Conservation (phyloP, 1,284 basidiomycete species). For the Bondarzewia mesenterica region DNA sequence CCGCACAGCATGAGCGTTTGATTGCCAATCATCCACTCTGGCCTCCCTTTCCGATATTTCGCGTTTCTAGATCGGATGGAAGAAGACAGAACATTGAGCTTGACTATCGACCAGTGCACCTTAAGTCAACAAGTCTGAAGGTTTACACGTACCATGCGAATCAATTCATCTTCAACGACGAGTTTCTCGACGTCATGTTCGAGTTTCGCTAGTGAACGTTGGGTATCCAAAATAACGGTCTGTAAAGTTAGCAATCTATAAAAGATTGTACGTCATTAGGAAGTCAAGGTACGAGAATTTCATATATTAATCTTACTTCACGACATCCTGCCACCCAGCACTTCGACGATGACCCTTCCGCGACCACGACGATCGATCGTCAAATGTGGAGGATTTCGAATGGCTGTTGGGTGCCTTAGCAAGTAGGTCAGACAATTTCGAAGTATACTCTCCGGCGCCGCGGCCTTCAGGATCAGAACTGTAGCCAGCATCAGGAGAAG, state of each 20-base stretch:
- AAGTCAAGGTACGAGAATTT: too few relatives aligned
- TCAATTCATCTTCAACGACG: conserved; percentile 34
- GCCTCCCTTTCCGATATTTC: conserved; percentile 55
- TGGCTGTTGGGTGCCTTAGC: conserved; percentile 5
- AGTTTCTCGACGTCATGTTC: conserved; percentile 45
- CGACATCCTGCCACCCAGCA: conserved; percentile 59
- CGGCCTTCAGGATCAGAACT: conserved; percentile 61
- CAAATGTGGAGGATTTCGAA: not conserved
- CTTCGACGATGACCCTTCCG: conserved; percentile 28
- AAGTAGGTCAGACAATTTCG: too few relatives aligned
- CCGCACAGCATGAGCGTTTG: conserved; percentile 28
- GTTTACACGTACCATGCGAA: conserved; percentile 35
- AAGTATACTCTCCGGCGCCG: conserved; percentile 15
- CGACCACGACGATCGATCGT: not conserved
- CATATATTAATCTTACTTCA: conserved; percentile 43
- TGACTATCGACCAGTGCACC: not conserved
- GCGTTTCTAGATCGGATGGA: conserved; percentile 47
- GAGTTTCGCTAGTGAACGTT: conserved; percentile 47
- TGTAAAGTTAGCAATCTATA: conserved; percentile 65
- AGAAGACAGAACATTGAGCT: too few relatives aligned
- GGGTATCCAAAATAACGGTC: conserved; percentile 59
- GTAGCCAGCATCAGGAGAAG: conserved; percentile 46
- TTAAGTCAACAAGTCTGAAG: not conserved
- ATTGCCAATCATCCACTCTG: conserved; percentile 38
- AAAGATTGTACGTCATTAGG: not conserved